These are phyloP conservation scores for Ophiocordyceps camponoti-saundersi DNA, from an alignment of 2,329 filamentous ascomycete genomes.

Conservation along the genomic window DNA sequence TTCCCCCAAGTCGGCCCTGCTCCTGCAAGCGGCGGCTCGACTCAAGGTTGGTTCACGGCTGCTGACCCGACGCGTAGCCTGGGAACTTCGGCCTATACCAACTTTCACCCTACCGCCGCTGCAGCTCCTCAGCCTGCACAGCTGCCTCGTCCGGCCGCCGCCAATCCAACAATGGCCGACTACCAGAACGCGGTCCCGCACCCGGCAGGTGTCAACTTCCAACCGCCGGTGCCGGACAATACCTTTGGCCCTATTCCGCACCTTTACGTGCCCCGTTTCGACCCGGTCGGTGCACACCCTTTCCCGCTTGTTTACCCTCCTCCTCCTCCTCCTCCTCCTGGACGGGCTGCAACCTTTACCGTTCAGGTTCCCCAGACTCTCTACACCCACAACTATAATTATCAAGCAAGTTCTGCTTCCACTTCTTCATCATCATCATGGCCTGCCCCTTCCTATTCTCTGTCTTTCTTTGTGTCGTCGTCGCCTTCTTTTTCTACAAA, in stretches of 20 bases:
- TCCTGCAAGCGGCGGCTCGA: slow-evolving; percentile 1
- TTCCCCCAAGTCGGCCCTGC: slow-evolving; percentile 13
- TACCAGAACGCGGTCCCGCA: slow-evolving; percentile 26
- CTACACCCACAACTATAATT: slow-evolving; percentile 14
- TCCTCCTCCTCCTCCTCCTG: slow-evolving; percentile 11
- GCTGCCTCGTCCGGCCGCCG: not conserved
- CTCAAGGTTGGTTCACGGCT: slow-evolving; percentile 14
- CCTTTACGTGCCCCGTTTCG: slow-evolving; percentile 36
- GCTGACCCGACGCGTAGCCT: slow-evolving; percentile 15
- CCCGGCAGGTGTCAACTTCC: slow-evolving; percentile 30
- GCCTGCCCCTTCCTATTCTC: not conserved
- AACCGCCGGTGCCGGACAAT: slow-evolving; percentile 41
- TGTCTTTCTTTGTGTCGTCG: not conserved
- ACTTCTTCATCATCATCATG: not conserved
- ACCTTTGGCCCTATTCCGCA: slow-evolving; percentile 37
- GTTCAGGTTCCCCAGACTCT: slow-evolving; percentile 15
- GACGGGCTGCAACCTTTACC: slow-evolving; percentile 10
- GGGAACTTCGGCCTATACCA: not conserved
- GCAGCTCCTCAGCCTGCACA: not conserved
- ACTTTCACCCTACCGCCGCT: not conserved
- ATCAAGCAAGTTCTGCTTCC: slow-evolving; percentile 21
- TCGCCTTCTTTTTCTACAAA: too few relatives aligned
- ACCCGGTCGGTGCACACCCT: slow-evolving; percentile 17
- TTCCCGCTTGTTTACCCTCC: not conserved
- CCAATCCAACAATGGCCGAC: slow-evolving; percentile 15